phyloP scores from a whole-genome alignment of 2,329 filamentous ascomycete genomes.

The Akanthomyces dipterigenus region DNA sequence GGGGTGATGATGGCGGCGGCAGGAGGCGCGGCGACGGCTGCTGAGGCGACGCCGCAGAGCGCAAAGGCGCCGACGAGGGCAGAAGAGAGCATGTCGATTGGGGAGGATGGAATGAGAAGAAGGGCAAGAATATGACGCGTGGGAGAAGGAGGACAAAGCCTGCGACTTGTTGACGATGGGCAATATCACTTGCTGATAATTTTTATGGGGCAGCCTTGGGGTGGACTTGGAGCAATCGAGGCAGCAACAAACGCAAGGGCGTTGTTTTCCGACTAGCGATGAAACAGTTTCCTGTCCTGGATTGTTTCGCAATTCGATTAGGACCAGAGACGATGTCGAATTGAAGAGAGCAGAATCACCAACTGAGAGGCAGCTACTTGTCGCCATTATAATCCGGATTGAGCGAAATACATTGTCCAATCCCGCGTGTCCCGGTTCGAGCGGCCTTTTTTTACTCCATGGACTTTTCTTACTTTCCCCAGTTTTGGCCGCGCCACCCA shows the following conservation, averaged over 20 bases:
- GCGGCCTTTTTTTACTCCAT: neutral
- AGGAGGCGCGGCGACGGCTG: neutral
- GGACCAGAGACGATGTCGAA: neutral
- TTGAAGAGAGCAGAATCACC: neutral
- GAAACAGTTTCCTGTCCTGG: neutral
- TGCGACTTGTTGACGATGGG: neutral
- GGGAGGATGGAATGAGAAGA: neutral
- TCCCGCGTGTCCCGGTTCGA: neutral
- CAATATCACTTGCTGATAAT: neutral
- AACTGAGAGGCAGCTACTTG: neutral
- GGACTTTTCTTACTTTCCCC: neutral
- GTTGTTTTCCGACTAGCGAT: neutral
- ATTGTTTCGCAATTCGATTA: neutral
- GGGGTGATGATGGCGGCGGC: neutral
- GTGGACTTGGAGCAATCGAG: too few relatives aligned
- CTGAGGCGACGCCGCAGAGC: neutral
- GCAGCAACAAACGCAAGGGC: too few relatives aligned
- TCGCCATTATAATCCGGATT: neutral
- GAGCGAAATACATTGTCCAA: neutral
- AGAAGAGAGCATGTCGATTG: slow-evolving; percentile 8
- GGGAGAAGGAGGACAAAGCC: neutral
- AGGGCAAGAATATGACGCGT: neutral
- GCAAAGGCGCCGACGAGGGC: neutral
- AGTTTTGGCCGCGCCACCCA: neutral
- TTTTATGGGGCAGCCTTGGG: too few relatives aligned